Evolutionary conservation across 768 basidiomycete species (phyloP).

Genomic region (Podaxis sp.): DNA sequence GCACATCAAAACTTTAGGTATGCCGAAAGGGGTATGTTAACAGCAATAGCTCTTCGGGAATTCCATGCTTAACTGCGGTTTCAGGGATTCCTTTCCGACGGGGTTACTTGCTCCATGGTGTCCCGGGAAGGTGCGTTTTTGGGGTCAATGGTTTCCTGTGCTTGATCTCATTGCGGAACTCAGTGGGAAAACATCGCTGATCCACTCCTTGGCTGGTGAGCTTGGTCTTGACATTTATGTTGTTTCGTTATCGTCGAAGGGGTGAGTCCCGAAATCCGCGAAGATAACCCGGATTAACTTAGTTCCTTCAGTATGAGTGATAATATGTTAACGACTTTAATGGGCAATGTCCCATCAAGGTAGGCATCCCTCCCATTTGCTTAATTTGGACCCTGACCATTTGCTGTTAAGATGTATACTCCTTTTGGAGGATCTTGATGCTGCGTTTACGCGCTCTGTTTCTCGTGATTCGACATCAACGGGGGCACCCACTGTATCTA

Average conservation of each 20-base stretch:
- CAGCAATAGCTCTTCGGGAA: slow-evolving; percentile 18
- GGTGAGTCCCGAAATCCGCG: slow-evolving; percentile 44
- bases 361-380: slow-evolving; percentile 26
- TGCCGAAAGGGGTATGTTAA: slow-evolving; percentile 75
- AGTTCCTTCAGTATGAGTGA: slow-evolving; percentile 73
- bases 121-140: slow-evolving; percentile 70
- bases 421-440: slow-evolving; percentile 91
- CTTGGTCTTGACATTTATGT: slow-evolving; percentile 90
- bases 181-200: slow-evolving; percentile 85
- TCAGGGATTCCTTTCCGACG: slow-evolving; percentile 85
- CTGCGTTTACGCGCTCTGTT: slow-evolving; percentile 86
- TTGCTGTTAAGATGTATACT: slow-evolving; percentile 72
- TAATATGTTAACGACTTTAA: slow-evolving; percentile 81
- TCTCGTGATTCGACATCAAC: slow-evolving; percentile 81
- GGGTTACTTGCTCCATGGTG: slow-evolving; percentile 83
- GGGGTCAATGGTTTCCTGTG: slow-evolving; percentile 4
- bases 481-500: slow-evolving; percentile 57
- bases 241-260: slow-evolving; percentile 84
- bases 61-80: slow-evolving; percentile 16
- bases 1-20: slow-evolving; percentile 54
- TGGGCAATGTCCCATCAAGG: slow-evolving; percentile 88
- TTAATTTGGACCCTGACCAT: slow-evolving; percentile 18
- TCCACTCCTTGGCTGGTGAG: slow-evolving; percentile 83
- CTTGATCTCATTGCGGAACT: slow-evolving; percentile 12
- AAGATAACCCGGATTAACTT: slow-evolving; percentile 14